Conservation (phyloP, 208 protist genomes). For the Perkinsela sp. region DNA sequence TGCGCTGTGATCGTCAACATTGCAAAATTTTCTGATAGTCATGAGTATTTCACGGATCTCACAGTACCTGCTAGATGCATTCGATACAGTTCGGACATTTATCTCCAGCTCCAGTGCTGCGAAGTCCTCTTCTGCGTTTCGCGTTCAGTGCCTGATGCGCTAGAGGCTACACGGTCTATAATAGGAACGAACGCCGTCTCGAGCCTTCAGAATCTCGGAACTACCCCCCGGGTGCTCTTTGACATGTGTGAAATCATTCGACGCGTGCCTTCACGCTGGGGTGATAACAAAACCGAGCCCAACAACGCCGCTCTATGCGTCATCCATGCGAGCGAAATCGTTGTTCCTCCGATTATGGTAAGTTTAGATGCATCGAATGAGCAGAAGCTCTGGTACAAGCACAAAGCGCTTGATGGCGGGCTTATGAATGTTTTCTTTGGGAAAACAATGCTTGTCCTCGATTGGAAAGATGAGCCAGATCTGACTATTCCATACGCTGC, state of each 20-base stretch:
- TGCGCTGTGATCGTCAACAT: not conserved
- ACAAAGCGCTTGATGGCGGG: not conserved
- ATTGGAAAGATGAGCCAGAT: not conserved
- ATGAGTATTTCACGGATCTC: not conserved
- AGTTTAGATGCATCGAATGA: not conserved
- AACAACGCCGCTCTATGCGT: not conserved
- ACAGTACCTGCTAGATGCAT: not conserved
- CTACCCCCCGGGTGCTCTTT: not conserved
- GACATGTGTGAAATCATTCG: not conserved
- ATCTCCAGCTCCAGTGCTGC: not conserved
- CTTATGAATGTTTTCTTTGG: not conserved
- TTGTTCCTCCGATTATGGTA: not conserved
- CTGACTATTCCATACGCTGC: not conserved
- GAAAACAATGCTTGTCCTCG: not conserved
- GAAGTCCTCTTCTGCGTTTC: not conserved
- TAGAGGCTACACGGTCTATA: not conserved
- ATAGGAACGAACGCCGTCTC: not conserved
- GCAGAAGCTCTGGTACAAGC: not conserved
- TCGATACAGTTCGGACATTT: conserved; percentile 1
- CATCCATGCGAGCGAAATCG: not conserved
- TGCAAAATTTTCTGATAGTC: not conserved
- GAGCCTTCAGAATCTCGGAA: not conserved
- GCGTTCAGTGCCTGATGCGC: not conserved
- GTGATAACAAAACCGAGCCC: not conserved
- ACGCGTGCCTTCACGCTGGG: not conserved